Conservation (phyloP, 345 rosid species). For the Boechera retrofracta region DNA sequence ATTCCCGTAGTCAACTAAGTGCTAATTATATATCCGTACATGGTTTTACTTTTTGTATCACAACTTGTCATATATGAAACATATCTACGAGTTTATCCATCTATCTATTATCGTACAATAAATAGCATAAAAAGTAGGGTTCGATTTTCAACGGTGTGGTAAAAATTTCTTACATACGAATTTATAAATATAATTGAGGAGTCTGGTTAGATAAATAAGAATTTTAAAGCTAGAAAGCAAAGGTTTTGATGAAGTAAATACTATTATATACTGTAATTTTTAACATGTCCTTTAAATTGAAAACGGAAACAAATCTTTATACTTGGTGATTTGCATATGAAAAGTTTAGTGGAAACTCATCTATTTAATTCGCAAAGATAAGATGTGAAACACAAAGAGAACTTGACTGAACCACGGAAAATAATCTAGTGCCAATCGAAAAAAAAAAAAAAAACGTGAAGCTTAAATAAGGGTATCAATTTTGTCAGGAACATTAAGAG, state of each 20-base stretch:
- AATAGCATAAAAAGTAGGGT: neutral
- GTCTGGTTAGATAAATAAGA: neutral
- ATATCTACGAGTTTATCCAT: neutral
- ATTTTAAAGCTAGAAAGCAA: neutral
- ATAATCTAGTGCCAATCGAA: neutral
- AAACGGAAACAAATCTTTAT: neutral
- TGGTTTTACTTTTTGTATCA: constrained; percentile 21
- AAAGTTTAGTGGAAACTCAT: neutral
- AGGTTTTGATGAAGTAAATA: neutral
- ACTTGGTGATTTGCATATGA: neutral
- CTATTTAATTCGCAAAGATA: no score
- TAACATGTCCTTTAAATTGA: neutral
- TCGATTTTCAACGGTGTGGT: neutral
- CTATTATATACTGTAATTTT: neutral
- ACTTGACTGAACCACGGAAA: neutral
- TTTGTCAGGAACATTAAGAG: neutral
- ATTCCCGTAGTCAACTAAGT: constrained; percentile 34
- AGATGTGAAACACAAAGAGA: no score
- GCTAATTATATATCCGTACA: constrained; percentile 16
- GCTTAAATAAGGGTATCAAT: neutral
- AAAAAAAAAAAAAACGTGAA: neutral
- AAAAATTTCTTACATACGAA: neutral
- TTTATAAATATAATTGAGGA: constrained; percentile 10
- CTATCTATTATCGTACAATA: neutral
- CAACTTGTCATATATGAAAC: constrained; percentile 30